Evolutionary conservation across 2,329 filamentous ascomycete genomes (phyloP), one percentile per base, ranked within the genome.

Genomic region (Thielaviopsis populi): DNA sequence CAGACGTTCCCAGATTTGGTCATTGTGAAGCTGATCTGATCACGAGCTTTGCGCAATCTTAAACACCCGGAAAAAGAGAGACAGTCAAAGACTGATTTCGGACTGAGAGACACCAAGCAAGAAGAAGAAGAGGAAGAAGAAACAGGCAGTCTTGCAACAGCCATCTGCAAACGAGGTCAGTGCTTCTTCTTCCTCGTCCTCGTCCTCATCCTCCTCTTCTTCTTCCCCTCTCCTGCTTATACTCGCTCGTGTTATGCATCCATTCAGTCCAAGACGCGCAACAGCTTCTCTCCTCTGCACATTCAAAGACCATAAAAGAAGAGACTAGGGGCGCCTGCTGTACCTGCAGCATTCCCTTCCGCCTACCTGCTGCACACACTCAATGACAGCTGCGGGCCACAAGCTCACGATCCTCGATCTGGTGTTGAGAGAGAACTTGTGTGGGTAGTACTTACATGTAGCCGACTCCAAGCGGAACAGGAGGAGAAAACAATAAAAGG

Each of bases 331-430:
- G 53, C 17, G n/a, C n/a, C n/a, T 15, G 53, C 27, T 37, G 53
- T 56, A 56, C 53, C 53, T 56, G 53, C 53, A 56, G 33, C 33
- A 37, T 37, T 37, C 33, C 33, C 4, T 37, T 37, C 33, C 33
- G 11, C 22, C 46, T 24, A 19, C 22, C 24, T 56, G 27, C 33
- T 37, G 33, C 33, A 37, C 33, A 37, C 7, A 37, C 33, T 37
- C 33, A 37, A 37, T 5, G 46, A 19, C 24, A 37, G 53, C 53
- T 56, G 53, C 53, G 37, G 15, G 15, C 22, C 15, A 50, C 10
- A 56, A 56, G 53, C 37, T 56, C 53, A 56, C 53, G 53, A 56
- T 56, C 53, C 53, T 56, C 27, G 27, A 37, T 30, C 30, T 56
- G 53, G 53, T 56, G 53, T 56, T 56, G 27, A 37, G 53, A 37